Conservation (phyloP, 352 stramenopile genomes). For the Globisporangium echinulatum region DNA sequence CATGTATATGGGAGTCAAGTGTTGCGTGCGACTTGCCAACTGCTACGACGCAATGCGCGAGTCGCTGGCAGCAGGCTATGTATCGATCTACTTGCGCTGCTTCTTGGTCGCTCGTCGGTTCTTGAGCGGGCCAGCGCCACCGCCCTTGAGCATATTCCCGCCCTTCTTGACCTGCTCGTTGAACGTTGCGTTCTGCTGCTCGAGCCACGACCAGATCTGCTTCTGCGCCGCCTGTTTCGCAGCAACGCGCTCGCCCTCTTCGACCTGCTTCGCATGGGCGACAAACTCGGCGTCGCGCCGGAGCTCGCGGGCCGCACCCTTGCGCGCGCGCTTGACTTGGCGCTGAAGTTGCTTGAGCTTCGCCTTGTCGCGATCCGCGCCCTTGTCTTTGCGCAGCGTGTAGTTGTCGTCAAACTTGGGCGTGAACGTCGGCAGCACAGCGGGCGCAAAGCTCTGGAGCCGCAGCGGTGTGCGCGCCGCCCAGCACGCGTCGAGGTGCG, state of each 20-base stretch:
- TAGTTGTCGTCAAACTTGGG: constrained; percentile 92
- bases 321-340: constrained; percentile 96
- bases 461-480: constrained; percentile 46
- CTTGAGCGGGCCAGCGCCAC: constrained; percentile 69
- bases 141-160: constrained; percentile 92
- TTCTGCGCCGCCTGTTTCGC: constrained; percentile 89
- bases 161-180: constrained; percentile 96
- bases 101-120: constrained; percentile 49
- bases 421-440: constrained; percentile 69
- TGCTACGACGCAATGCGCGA: no score
- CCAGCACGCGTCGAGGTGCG: constrained; percentile 41
- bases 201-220: constrained; percentile 95
- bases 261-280: constrained; percentile 88
- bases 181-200: constrained; percentile 96
- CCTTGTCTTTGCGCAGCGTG: constrained; percentile 89
- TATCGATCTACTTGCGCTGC: constrained; percentile 23
- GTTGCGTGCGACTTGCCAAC: no score
- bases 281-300: constrained; percentile 92
- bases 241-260: constrained; percentile 67
- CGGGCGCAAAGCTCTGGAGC: constrained; percentile 69
- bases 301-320: constrained; percentile 93
- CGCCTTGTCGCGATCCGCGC: constrained; percentile 69
- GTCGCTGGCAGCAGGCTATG: no score
- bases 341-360: constrained; percentile 89
- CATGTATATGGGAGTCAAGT: no score